These are phyloP conservation scores for Pharnaceum exiguum DNA, from an alignment of 148 eudicot genomes.

Conservation along the genomic window DNA sequence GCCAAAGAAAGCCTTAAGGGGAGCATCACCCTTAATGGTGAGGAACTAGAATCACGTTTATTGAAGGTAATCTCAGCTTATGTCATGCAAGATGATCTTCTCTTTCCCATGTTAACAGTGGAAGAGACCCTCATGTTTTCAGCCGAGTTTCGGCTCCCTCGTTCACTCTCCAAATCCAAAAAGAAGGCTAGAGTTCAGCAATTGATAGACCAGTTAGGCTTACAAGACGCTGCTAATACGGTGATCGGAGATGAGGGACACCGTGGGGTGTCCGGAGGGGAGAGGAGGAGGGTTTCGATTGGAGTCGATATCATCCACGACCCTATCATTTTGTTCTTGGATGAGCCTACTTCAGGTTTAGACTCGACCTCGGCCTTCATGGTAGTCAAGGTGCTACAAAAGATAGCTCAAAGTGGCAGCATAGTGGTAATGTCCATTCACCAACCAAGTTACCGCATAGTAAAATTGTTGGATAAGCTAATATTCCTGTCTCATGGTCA, in stretches of 20 bases:
- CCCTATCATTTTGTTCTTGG: conserved; percentile 80
- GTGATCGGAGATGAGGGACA: conserved; percentile 91
- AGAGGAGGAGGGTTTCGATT: conserved; percentile 75
- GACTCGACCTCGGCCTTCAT: conserved; percentile 86
- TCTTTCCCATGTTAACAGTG: conserved; percentile 85
- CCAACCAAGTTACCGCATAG: conserved; percentile 70
- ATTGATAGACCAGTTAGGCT: conserved; percentile 70
- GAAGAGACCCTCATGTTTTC: conserved; percentile 83
- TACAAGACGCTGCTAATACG: conserved; percentile 60
- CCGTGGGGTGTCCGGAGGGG: conserved; percentile 86
- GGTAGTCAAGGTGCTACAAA: conserved; percentile 76
- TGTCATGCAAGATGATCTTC: conserved; percentile 85
- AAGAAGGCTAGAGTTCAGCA: conserved; percentile 69
- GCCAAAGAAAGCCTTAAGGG: conserved; percentile 62
- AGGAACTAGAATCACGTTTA: conserved; percentile 59
- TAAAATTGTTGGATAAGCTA: conserved; percentile 47
- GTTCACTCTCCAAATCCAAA: conserved; percentile 48
- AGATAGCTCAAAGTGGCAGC: conserved; percentile 81
- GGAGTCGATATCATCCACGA: conserved; percentile 82
- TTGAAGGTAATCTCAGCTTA: conserved; percentile 74
- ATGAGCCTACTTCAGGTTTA: conserved; percentile 89
- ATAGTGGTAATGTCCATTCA: conserved; percentile 77
- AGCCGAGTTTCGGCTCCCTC: conserved; percentile 73
- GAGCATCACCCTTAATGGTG: conserved; percentile 51
- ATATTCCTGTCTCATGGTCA: conserved; percentile 68